Percentiles rank a stretch among this genome's conserved stretches.
Evolutionary conservation across 306 rosid genomes (phyloP).

Genomic region (Amphicarpaea edgeworthii): DNA sequence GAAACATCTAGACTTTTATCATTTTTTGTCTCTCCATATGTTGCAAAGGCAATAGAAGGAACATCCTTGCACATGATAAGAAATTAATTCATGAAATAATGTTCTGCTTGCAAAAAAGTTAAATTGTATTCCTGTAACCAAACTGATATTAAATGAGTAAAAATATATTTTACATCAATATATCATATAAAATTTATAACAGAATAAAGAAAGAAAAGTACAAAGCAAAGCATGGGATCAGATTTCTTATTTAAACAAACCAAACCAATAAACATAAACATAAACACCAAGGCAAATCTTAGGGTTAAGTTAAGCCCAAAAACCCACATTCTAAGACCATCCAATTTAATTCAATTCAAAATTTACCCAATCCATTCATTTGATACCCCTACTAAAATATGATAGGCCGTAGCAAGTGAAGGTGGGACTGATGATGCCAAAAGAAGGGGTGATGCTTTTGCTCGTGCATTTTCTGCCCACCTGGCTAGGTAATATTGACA

Average conservation of each 20-base stretch:
- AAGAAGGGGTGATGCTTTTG: conserved; percentile 90
- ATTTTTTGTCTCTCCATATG: not conserved
- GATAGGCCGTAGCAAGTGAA: conserved; percentile 93
- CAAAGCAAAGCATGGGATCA: conserved; percentile 3
- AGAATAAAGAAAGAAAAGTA: conserved; percentile 18
- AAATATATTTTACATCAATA: not conserved
- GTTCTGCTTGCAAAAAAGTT: not conserved
- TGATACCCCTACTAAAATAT: conserved; percentile 36
- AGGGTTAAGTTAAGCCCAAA: no score
- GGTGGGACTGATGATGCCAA: conserved; percentile 93
- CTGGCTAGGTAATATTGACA: conserved; percentile 65
- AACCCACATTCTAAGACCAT: not conserved
- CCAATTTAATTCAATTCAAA: not conserved
- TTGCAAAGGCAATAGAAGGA: not conserved
- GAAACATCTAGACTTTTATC: not conserved
- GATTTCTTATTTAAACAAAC: conserved; percentile 3
- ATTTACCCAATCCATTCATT: not conserved
- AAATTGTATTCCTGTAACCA: not conserved
- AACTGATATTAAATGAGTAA: conserved; percentile 15
- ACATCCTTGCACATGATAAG: conserved; percentile 29
- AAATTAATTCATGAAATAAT: conserved; percentile 19
- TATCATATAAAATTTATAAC: not conserved
- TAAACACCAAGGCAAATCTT: not conserved
- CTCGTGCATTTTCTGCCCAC: conserved; percentile 86
- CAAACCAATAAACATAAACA: not conserved